Evolutionary conservation across 108 stramenopile species (phyloP), one percentile per base, ranked within the genome.

Genomic region (Stephanodiscus minutulus): DNA sequence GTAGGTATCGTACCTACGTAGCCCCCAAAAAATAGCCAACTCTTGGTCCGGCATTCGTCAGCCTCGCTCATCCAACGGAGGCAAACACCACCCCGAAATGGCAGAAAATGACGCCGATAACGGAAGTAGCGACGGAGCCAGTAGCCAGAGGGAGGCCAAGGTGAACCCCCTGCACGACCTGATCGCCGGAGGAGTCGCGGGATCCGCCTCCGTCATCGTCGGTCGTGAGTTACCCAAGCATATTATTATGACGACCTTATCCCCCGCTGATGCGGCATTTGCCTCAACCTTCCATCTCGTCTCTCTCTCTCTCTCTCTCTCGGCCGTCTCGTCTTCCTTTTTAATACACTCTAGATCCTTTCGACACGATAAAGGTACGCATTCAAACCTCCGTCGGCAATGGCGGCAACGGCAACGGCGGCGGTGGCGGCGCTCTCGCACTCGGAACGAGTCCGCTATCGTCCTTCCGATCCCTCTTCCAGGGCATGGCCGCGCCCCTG

Each of bases 321-420:
- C 28, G 31, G n/a, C 28, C 6, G 27, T 44, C 10, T 12, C 3
- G 3, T 47, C 25, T 0, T 64, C 2, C 17, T 25, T 25, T 64
- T 18, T 8, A 1, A 25, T 53, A 25, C 27, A n/a, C n/a, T n/a
- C n/a, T n/a, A 53, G 52, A 97, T 85, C 97, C 97, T 11, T 96
- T 97, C 68, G 97, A 97, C 74, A 96, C 97, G 0, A 80, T 96
- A 48, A 97, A 97, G 72, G 80, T 83, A 28, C 77, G 82, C 20
- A 35, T 83, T 3, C 82, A 83, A 63, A 83, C 82, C 12, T 79
- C 82, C 33, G 58, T 60, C n/a, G 18, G 29, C 20, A 62, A 31
- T 20, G 53, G 13, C 50, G 58, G 41, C 31, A 54, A 68, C 46
- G 49, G 53, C 27, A 36, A 52, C 22, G 60, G 18, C 21, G 21